Conservation (phyloP, 495 filamentous ascomycete species). For the Astrocystis sublimbata region DNA sequence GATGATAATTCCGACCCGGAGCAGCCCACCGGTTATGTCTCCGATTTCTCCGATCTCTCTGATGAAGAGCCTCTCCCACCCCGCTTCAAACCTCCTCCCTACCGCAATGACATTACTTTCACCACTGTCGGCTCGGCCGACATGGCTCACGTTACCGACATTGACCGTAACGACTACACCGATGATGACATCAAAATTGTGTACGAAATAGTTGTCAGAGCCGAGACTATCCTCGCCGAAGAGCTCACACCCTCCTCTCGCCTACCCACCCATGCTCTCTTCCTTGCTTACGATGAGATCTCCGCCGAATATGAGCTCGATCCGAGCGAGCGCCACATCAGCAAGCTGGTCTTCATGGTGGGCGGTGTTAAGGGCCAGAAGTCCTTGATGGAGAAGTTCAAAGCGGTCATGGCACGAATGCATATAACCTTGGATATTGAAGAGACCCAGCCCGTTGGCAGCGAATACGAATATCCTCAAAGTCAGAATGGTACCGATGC, state of each 20-base stretch:
- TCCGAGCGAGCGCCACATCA: slow-evolving; percentile 69
- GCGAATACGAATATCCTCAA: slow-evolving; percentile 19
- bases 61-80: slow-evolving; percentile 8
- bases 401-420: slow-evolving; percentile 61
- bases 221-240: slow-evolving; percentile 57
- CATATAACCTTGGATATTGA: slow-evolving; percentile 68
- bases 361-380: slow-evolving; percentile 50
- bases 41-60: slow-evolving; percentile 5
- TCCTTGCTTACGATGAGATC: slow-evolving; percentile 73
- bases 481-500: slow-evolving; percentile 7
- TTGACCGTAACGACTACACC: slow-evolving; percentile 45
- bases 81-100: slow-evolving; percentile 16
- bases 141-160: slow-evolving; percentile 12
- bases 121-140: slow-evolving; percentile 28
- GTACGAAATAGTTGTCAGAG: slow-evolving; percentile 71
- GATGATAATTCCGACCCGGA: not conserved
- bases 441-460: slow-evolving; percentile 16
- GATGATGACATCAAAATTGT: slow-evolving; percentile 80
- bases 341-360: slow-evolving; percentile 80
- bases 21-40: slow-evolving; percentile 8
- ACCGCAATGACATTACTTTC: slow-evolving; percentile 49
- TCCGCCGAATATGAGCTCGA: slow-evolving; percentile 67
- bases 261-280: slow-evolving; percentile 75
- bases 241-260: slow-evolving; percentile 58
- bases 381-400: slow-evolving; percentile 66